Conservation (phyloP, 2,329 filamentous ascomycete species). For the Aspergillus sp. region DNA sequence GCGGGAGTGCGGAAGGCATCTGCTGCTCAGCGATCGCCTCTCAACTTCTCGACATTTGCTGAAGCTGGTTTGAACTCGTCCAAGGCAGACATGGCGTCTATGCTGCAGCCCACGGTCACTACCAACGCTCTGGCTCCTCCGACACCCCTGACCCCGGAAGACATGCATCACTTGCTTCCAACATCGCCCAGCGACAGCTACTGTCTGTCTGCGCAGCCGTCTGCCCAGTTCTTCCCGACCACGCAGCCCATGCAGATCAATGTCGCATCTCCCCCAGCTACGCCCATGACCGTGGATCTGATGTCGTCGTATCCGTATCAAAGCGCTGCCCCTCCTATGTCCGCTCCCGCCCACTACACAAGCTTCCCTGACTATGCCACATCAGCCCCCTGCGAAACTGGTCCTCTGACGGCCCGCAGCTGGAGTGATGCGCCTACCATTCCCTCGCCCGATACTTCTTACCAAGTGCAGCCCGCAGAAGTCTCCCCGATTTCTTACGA, state of each 20-base stretch:
- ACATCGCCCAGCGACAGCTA: slow-evolving; percentile 35
- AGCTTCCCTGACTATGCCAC: slow-evolving; percentile 34
- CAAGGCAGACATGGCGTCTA: slow-evolving; percentile 27
- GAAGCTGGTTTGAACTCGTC: slow-evolving; percentile 33
- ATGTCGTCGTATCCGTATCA: slow-evolving; percentile 34
- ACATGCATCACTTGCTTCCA: slow-evolving; percentile 36
- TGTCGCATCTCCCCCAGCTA: slow-evolving; percentile 39
- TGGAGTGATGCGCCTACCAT: slow-evolving; percentile 36
- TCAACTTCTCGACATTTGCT: slow-evolving; percentile 40
- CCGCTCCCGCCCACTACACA: slow-evolving; percentile 38
- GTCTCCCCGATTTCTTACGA: slow-evolving; percentile 36
- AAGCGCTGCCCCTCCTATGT: slow-evolving; percentile 33
- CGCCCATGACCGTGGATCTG: slow-evolving; percentile 33
- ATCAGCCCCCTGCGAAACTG: slow-evolving; percentile 26
- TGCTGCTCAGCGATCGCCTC: slow-evolving; percentile 41
- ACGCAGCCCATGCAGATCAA: slow-evolving; percentile 37
- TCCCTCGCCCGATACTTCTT: slow-evolving; percentile 35
- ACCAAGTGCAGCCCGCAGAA: slow-evolving; percentile 28
- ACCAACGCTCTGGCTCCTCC: slow-evolving; percentile 34
- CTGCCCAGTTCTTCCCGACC: slow-evolving; percentile 29
- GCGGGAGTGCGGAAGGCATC: slow-evolving; percentile 42
- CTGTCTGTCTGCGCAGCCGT: slow-evolving; percentile 29
- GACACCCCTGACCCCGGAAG: slow-evolving; percentile 39
- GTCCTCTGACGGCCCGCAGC: slow-evolving; percentile 33
- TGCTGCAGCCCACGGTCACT: slow-evolving; percentile 29